Conservation (phyloP, 495 filamentous ascomycete species). For the Bryoglossum gracile region DNA sequence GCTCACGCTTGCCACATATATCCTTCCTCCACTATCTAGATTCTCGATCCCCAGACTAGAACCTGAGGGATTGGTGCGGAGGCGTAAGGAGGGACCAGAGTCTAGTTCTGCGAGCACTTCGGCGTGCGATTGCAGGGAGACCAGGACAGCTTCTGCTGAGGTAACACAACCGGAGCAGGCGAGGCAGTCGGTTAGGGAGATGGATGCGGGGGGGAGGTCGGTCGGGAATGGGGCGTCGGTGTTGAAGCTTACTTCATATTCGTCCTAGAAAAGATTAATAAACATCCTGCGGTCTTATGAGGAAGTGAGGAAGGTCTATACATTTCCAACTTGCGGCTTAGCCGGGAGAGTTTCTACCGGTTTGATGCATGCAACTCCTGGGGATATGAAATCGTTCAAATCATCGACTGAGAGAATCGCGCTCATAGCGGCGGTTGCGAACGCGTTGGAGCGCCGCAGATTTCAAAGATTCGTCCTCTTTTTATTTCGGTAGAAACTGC, state of each 20-base stretch:
- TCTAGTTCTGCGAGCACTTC: constrained; percentile 84
- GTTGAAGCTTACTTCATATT: constrained; percentile 75
- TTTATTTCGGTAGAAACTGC: too few relatives aligned
- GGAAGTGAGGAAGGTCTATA: not conserved
- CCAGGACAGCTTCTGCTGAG: constrained; percentile 89
- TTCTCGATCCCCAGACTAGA: constrained; percentile 15
- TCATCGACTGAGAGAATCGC: constrained; percentile 95
- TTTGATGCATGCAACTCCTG: constrained; percentile 96
- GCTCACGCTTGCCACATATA: constrained; percentile 87
- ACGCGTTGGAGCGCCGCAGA: constrained; percentile 5
- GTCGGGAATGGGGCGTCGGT: constrained; percentile 46
- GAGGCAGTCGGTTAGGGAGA: constrained; percentile 94
- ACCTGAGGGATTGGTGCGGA: constrained; percentile 21
- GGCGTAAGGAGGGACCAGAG: constrained; percentile 46
- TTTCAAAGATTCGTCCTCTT: not conserved
- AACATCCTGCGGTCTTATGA: not conserved
- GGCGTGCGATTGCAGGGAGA: constrained; percentile 82
- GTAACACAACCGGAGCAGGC: constrained; percentile 98
- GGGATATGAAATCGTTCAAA: constrained; percentile 97
- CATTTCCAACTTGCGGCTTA: constrained; percentile 10
- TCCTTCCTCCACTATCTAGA: constrained; percentile 42
- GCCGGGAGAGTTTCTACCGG: constrained; percentile 81
- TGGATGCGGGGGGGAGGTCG: constrained; percentile 56
- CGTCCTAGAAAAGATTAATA: constrained; percentile 8
- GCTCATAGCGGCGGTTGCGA: constrained; percentile 52